Evolutionary conservation across 371 early-diverging fungal genomes (phyloP).

Genomic region (Ordospora pajunii): DNA sequence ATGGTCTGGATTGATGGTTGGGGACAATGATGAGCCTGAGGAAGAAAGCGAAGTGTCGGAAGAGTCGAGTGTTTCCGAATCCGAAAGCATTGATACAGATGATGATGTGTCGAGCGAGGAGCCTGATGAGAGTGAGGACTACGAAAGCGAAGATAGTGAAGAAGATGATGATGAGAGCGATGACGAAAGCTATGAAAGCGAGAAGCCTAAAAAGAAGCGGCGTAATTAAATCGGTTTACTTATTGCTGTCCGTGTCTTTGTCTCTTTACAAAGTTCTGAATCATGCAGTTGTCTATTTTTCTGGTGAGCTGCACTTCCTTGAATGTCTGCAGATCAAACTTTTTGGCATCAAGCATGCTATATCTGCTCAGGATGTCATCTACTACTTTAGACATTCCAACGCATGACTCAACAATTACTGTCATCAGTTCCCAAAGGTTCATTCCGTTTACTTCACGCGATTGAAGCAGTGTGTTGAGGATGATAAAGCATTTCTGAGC

Average conservation of each 20-base stretch:
- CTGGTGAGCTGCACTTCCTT: background rate
- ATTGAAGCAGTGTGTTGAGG: background rate
- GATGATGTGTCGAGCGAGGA: slow-evolving; percentile 35
- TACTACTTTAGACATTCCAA: background rate
- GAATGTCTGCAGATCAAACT: background rate
- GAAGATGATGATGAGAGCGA: slow-evolving; percentile 33
- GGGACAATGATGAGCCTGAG: slow-evolving; percentile 61
- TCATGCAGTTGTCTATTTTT: background rate
- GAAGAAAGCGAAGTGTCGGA: slow-evolving; percentile 9
- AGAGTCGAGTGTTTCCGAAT: background rate
- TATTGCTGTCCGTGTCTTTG: background rate
- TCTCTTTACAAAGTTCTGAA: background rate
- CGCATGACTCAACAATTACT: background rate
- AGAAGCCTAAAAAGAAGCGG: slow-evolving; percentile 26
- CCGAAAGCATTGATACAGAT: slow-evolving; percentile 6
- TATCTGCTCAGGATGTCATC: background rate
- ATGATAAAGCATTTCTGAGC: background rate
- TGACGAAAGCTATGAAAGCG: slow-evolving; percentile 19
- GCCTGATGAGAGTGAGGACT: slow-evolving; percentile 13
- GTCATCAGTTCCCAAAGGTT: background rate
- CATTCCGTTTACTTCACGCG: background rate
- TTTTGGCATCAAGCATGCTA: background rate
- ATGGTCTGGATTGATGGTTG: slow-evolving; percentile 67
- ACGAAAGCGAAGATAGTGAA: slow-evolving; percentile 10
- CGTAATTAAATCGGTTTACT: slow-evolving; percentile 25